These are phyloP conservation scores for Golubevia pallescens DNA, from an alignment of 1,284 basidiomycete species.

Conservation along the genomic window DNA sequence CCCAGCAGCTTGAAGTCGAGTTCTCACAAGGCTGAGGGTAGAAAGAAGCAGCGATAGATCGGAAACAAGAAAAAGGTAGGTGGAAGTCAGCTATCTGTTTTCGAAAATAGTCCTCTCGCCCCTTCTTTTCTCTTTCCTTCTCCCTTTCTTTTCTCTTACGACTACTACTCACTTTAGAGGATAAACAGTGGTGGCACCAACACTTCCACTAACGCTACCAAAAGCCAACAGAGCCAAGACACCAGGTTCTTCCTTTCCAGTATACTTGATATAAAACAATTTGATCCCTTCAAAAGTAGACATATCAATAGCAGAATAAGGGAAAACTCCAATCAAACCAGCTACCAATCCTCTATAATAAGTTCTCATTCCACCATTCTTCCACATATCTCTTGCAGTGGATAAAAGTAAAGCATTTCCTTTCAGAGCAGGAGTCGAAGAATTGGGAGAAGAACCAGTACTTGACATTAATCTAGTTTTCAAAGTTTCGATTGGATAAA, in stretches of 20 bases:
- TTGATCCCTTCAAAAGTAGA: conserved; percentile 66
- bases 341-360: conserved; percentile 89
- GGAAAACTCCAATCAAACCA: conserved; percentile 66
- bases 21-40: conserved; percentile 88
- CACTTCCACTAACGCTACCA: conserved; percentile 65
- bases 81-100: conserved; percentile 86
- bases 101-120: too few species aligned
- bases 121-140: not conserved
- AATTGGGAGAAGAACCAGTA: conserved; percentile 61
- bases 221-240: conserved; percentile 65
- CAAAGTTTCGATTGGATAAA: conserved; percentile 62
- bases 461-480: conserved; percentile 76
- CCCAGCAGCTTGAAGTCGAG: conserved; percentile 92
- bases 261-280: conserved; percentile 65
- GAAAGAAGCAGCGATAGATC: conserved; percentile 67
- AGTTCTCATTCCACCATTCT: conserved; percentile 77
- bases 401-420: conserved; percentile 72
- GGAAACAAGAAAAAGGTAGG: too few species aligned
- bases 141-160: not conserved
- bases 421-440: conserved; percentile 69
- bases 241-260: conserved; percentile 63
- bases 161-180: conserved; percentile 67
- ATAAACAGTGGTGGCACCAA: conserved; percentile 66
- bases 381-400: conserved; percentile 74
- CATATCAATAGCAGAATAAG: conserved; percentile 66